Conservation (phyloP, 1,284 basidiomycete genomes). For the Melampsora americana region DNA sequence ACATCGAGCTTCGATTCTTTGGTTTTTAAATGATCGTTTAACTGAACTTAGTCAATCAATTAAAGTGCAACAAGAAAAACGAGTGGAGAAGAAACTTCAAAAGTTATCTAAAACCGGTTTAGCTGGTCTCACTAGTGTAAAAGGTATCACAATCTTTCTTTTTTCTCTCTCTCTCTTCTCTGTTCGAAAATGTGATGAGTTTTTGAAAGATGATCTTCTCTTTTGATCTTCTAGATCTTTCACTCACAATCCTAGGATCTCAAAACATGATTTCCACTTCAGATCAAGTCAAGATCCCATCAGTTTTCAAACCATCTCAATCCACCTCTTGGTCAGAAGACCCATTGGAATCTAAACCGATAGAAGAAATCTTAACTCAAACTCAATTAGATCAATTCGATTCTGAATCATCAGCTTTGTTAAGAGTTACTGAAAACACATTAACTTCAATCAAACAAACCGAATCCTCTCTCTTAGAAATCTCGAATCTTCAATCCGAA, state of each 20-base stretch:
- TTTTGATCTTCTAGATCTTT: not conserved
- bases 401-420: conserved; percentile 76
- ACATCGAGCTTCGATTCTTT: conserved; percentile 76
- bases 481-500: conserved; percentile 82
- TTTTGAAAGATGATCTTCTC: not conserved
- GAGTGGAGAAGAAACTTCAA: conserved; percentile 74
- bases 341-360: conserved; percentile 54
- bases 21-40: conserved; percentile 75
- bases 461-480: conserved; percentile 80
- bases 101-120: conserved; percentile 74
- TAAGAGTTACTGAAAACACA: conserved; percentile 75
- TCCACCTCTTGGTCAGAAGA: conserved; percentile 56
- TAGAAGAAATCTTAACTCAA: conserved; percentile 66
- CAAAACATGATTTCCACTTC: conserved; percentile 57
- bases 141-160: conserved; percentile 31
- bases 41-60: conserved; percentile 72
- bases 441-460: conserved; percentile 81
- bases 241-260: not conserved
- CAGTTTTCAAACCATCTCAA: conserved; percentile 60
- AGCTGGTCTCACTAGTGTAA: conserved; percentile 49
- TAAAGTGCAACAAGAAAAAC: conserved; percentile 81
- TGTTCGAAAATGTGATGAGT: too few relatives aligned
- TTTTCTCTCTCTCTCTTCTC: conserved; percentile 41
- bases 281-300: conserved; percentile 58
- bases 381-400: conserved; percentile 89